Base-by-base conservation (phyloP, 495 filamentous ascomycete genomes). In the Neohortaea acidophila region DNA sequence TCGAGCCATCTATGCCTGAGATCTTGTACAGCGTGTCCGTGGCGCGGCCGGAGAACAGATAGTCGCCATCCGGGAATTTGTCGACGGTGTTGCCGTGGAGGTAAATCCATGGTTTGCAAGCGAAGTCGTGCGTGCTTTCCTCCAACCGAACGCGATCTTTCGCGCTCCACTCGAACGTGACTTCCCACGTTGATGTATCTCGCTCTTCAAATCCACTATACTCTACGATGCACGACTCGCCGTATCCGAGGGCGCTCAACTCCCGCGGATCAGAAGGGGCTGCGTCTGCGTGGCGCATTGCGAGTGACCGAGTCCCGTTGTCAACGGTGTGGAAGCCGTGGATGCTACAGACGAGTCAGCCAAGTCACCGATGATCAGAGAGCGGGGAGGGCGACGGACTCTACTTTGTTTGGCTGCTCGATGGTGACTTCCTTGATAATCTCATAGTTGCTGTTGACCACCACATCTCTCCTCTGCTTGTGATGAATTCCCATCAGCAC, bases 81-180 rank as follows among this genome's bases (percentile, higher is more conserved):
- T 45, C 42, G 23, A 49, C 32, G 10, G 46, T 27, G 23, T 49
- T 49, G 17, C 36, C 24, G 27, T 49, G 46, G 37, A 12, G 13
- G 14, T 20, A 37, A 20, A 24, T 22, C 35, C 35, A 37, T 19
- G 20, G 12, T 3, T 37, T 26, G 10, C 20, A 10, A 10, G 7
- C 9, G 7, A 9, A 9, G 10, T 17, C 15, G 9, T 24, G 14
- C 3, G 22, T 26, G 15, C 12, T 37, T 22, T 37, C 35, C 11
- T 23, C 19, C 20, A 37, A 9, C 3, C n/a, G 21, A 14, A 37
- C 20, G 10, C 9, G n/a, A 22, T 26, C 35, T 15, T 4, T 13
- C 5, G 20, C 20, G 9, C 12, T n/a, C 35, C 35, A 37, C 22
- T 14, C n/a, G 14, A 37, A 37, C 20, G 19, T 14, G 20, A 15